Conservation (phyloP, 108 stramenopile genomes). For the Skeletonema tropicum region DNA sequence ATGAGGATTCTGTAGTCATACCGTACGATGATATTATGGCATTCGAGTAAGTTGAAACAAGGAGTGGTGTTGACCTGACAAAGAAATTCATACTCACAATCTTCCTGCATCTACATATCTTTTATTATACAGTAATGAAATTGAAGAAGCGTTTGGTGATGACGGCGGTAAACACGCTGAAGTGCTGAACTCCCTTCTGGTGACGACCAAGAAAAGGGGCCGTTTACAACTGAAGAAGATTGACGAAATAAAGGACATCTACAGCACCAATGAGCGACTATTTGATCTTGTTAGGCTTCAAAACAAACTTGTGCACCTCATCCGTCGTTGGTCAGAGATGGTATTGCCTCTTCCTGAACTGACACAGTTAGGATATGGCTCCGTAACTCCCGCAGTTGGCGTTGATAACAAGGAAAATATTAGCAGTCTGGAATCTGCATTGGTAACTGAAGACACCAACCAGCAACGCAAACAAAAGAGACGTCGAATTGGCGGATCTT, state of each 20-base stretch:
- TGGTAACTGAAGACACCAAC: neutral
- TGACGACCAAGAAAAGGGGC: conserved; percentile 1
- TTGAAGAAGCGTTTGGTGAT: conserved; percentile 23
- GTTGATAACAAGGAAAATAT: conserved; percentile 14
- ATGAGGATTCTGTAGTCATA: conserved; percentile 20
- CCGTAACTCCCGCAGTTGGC: neutral
- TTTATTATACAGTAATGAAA: conserved; percentile 16
- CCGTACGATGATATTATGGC: conserved; percentile 36
- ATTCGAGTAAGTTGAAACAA: conserved; percentile 27
- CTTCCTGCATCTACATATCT: neutral
- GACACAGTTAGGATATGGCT: conserved; percentile 36
- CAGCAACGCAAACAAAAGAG: neutral
- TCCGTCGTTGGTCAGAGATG: conserved; percentile 38
- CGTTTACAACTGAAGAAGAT: conserved; percentile 28
- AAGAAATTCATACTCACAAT: neutral
- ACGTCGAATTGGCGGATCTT: neutral
- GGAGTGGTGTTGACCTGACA: conserved; percentile 2
- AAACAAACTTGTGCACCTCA: conserved; percentile 20
- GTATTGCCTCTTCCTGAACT: conserved; percentile 43
- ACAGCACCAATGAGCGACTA: neutral
- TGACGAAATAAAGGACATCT: conserved; percentile 19
- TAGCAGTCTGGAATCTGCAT: conserved; percentile 3
- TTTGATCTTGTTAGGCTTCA: conserved; percentile 45
- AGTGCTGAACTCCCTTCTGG: conserved; percentile 32
- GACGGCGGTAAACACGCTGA: conserved; percentile 19